Base-by-base conservation (phyloP, 1,139 yeast species). In the Yamadazyma spencermartinsiae region DNA sequence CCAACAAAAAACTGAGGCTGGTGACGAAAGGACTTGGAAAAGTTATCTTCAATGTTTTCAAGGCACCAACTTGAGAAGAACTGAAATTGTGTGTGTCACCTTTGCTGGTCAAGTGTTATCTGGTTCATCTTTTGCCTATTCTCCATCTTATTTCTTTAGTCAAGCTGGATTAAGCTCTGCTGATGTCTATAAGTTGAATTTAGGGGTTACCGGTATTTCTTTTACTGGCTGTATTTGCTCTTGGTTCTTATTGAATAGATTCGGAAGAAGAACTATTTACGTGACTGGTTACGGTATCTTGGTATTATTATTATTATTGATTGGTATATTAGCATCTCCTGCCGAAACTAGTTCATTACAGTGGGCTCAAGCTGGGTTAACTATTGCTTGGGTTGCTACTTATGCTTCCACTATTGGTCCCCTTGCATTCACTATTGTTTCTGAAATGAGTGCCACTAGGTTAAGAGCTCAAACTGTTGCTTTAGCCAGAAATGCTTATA, bases 301-400 rank as follows among this genome's bases (percentile, higher is more conserved):
- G 34, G 38, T 39, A 9, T 33, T 39, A 5, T 32, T 49, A 13
- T 43, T 50, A 33, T 42, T 51, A 21, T 33, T 51, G n/a, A 46
- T 31, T 35, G 68, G 68, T 33, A 63, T 67, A 15, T 58, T 68
- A 42, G 71, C 71, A 42, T 34, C 41, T 21, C 51, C 51, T 6
- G 47, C 50, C 7, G 56, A 48, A 38, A 31, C 44, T 6, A 38
- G 44, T 15, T 45, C 47, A 1, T 43, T 55, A 7, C 45, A 51
- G 41, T 56, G 61, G 61, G 58, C 49, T 5, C 61, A 56, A 39
- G 48, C 56, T 16, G 58, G 44, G 13, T 26, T 55, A n/a, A 50
- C 55, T 2, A 49, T 56, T 47, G 31, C 41, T 4, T 57, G 61
- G 61, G 59, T 54, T 14, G 56, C 52, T 9, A 49, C 56, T 8